Evolutionary conservation across 164 flowering plant genomes (phyloP).

Genomic region (Berberis vulgaris): DNA sequence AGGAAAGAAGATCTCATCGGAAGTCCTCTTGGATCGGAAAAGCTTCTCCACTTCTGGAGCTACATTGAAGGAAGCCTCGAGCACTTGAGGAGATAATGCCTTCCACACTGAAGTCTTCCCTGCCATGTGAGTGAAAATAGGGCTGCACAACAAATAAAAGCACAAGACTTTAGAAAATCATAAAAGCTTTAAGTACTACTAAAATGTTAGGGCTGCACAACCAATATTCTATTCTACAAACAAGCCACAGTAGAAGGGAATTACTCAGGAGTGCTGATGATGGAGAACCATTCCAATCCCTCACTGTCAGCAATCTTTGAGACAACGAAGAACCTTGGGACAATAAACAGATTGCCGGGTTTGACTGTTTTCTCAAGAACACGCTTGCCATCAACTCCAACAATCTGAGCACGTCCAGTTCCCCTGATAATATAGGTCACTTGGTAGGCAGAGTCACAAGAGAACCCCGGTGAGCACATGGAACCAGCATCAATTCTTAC

Average conservation of each 20-base stretch:
- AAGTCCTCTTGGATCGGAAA: not conserved
- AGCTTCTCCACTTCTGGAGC: not conserved
- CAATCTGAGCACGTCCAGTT: slow-evolving; percentile 73
- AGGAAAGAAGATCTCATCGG: not conserved
- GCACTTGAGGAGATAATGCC: slow-evolving; percentile 65
- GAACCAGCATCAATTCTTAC: slow-evolving; percentile 62
- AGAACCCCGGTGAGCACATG: slow-evolving; percentile 92
- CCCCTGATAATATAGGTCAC: slow-evolving; percentile 77
- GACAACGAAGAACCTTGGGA: slow-evolving; percentile 74
- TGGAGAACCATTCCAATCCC: slow-evolving; percentile 80
- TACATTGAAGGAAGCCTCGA: not conserved
- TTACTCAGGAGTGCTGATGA: slow-evolving; percentile 75
- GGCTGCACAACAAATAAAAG: slow-evolving; percentile 30
- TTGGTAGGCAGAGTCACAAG: slow-evolving; percentile 81
- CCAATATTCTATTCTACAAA: not conserved
- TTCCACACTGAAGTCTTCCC: slow-evolving; percentile 64
- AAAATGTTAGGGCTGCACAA: not conserved
- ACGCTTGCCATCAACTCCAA: slow-evolving; percentile 58
- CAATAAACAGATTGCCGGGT: slow-evolving; percentile 65
- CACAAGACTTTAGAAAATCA: not conserved
- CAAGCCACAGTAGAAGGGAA: slow-evolving; percentile 4
- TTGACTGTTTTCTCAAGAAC: slow-evolving; percentile 52
- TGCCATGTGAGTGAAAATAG: slow-evolving; percentile 65
- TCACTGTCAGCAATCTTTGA: slow-evolving; percentile 55
- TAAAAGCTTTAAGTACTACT: not conserved